Conservation (phyloP, 441 rosid genomes). For the Pelargonium fulgidum region DNA sequence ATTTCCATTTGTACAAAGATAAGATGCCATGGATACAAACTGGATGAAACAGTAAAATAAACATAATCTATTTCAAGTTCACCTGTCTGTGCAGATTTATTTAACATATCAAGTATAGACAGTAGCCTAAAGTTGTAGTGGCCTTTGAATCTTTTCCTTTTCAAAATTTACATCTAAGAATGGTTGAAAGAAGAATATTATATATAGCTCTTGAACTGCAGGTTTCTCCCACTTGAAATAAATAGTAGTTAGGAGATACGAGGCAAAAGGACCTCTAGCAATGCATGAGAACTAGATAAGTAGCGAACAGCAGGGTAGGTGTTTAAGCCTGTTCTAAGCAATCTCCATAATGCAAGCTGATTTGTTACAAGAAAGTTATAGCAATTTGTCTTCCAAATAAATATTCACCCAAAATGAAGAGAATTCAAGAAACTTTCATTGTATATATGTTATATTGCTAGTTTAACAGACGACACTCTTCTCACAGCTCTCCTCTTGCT, state of each 20-base stretch:
- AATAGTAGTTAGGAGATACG: neutral
- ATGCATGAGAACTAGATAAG: neutral
- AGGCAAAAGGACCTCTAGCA: neutral
- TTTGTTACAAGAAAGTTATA: neutral
- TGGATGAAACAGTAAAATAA: neutral
- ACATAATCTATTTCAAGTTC: neutral
- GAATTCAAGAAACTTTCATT: neutral
- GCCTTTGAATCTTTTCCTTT: neutral
- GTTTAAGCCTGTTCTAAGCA: neutral
- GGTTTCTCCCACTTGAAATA: neutral
- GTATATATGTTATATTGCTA: neutral
- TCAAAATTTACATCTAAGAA: neutral
- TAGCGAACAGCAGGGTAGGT: neutral
- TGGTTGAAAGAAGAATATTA: neutral
- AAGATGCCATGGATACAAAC: neutral
- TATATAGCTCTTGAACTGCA: neutral
- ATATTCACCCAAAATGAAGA: neutral
- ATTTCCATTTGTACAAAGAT: slow-evolving; percentile 1
- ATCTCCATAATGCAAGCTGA: neutral
- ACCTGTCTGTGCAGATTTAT: neutral
- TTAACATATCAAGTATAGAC: neutral
- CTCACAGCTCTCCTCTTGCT: neutral
- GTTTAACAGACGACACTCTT: neutral
- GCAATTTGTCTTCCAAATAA: neutral
- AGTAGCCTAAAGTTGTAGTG: neutral